phyloP scores from a whole-genome alignment of 208 protist species.

The Crithidia acanthocephali region DNA sequence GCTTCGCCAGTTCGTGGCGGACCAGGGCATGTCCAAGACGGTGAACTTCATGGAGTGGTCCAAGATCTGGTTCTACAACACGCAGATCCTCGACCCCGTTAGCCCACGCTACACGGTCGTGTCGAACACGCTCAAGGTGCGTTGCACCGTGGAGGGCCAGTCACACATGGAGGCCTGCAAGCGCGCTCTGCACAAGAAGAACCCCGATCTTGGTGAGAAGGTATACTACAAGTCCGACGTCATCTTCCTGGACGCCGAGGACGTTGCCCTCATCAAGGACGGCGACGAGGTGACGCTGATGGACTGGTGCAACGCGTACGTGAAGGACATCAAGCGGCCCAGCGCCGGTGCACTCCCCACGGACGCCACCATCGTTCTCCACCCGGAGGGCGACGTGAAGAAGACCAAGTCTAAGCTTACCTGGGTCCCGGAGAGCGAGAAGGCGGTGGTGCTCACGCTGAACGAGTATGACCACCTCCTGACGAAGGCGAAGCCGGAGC shows the following conservation, averaged over 20 bases:
- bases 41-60: constrained; percentile 98
- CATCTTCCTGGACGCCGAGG: constrained; percentile 94
- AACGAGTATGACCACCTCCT: constrained; percentile 97
- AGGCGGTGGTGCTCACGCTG: constrained; percentile 75
- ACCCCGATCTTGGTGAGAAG: constrained; percentile 94
- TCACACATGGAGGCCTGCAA: constrained; percentile 56
- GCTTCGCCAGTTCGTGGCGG: constrained; percentile 96
- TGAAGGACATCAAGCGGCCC: constrained; percentile 72
- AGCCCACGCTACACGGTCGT: constrained; percentile 97
- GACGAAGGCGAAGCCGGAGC: constrained; percentile 97
- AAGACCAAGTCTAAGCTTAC: constrained; percentile 98
- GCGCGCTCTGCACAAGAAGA: constrained; percentile 95
- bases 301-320: constrained; percentile 98
- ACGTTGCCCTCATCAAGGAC: constrained; percentile 91
- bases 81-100: constrained; percentile 96
- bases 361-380: constrained; percentile 75
- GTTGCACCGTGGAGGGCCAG: constrained; percentile 81
- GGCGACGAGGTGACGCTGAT: constrained; percentile 99
- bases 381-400: constrained; percentile 96
- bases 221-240: constrained; percentile 83
- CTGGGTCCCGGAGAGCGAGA: constrained; percentile 94
- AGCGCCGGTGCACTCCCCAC: constrained; percentile 48
- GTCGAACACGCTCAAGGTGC: constrained; percentile 75
- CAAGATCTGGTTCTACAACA: constrained; percentile 99
- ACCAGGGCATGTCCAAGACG: constrained; percentile 97